Base-by-base conservation (phyloP, 495 filamentous ascomycete genomes). In the Trichocladium antarcticum region DNA sequence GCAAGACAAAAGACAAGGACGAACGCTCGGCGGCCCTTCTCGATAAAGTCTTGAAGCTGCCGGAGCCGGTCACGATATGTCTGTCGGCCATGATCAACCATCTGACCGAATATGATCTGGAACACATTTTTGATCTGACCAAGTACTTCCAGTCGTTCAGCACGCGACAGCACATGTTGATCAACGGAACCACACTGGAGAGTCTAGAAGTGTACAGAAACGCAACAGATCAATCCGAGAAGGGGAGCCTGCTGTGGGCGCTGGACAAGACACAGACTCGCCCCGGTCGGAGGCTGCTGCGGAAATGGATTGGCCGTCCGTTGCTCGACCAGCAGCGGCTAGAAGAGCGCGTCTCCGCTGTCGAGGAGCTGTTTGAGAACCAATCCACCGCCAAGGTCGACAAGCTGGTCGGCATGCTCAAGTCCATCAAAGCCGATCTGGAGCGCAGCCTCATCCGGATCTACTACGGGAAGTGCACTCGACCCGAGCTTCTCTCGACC, bases 131-230 rank as follows among this genome's bases (percentile, higher is more conserved):
- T 55, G 85, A 95, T 59, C 66, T 99, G 28, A 97, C 92, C 7
- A 95, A 95, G 53, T 95, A 97, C 60, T 99, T 99, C 65, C 85
- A 97, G 59, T 85, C 89, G 0, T 99, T 99, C 65, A 94, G 85
- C 57, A 85, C 90, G 2, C 74, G 92, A 22, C 88, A 89, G 12
- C 88, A 96, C 57, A 97, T 99, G 92, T 72, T 97, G 3, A 73
- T 99, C 50, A 96, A 95, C 57, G 92, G 89, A 15, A 99, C 95
- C 47, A 99, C 89, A 0, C 60, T 99, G 31, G 87, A 89, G 12
- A 95, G 87, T 58, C 73, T 99, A 12, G 92, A 99, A 63, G 85
- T 99, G 1, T 99, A 96, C 62, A 81, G 89, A 22, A 99, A 99
- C 52, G 81, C 88, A 53, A 97, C 92, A 0, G 90, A 99, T 59